Evolutionary conservation across 306 rosid genomes (phyloP), one percentile per base, ranked within the genome.

Genomic region (Rubus parviflorus): DNA sequence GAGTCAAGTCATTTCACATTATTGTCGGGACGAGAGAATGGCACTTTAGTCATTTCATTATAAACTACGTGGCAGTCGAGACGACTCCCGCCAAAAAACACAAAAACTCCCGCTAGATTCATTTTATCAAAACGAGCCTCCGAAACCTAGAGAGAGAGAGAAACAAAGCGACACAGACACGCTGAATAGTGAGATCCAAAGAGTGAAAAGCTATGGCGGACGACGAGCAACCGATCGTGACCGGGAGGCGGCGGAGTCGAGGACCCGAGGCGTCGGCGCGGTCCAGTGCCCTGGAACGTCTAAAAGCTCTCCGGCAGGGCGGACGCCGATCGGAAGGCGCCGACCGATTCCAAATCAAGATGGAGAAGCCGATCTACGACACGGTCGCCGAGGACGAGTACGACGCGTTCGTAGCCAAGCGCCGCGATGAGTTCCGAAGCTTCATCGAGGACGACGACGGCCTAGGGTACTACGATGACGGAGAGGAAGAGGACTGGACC

Each of bases 401-500:
- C 84, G 91, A 87, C 38, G 88, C 96, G 1, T 83, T 95, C 2
- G 97, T 89, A 0, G 97, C 99, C 52, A 90, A 88, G 75, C 93
- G 97, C 68, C 91, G 97, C 0, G 97, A 95, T 23, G 87, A 95
- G 77, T 87, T 81, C 42, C 76, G 80, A 4, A 81, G 82, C 16
- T 95, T 95, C 79, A 91, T 95, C 51, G 91, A 92, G 9, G 97
- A 92, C 73, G 97, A 90, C 48, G 91, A 95, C 11, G 97, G 97
- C 8, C 81, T 92, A 1, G 99, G 99, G 23, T 90, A 92, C 53
- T 84, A 89, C 48, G 98, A 95, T 68, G 96, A 88, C 76, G 99
- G 97, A 17, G 96, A 90, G 87, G 99, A 95, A 54, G 99, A 92
- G 86, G 99, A 95, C 60, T 95, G 99, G 99, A 90, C 99, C 0